Conservation (phyloP, 495 filamentous ascomycete species). For the Penicillium malachiteum region DNA sequence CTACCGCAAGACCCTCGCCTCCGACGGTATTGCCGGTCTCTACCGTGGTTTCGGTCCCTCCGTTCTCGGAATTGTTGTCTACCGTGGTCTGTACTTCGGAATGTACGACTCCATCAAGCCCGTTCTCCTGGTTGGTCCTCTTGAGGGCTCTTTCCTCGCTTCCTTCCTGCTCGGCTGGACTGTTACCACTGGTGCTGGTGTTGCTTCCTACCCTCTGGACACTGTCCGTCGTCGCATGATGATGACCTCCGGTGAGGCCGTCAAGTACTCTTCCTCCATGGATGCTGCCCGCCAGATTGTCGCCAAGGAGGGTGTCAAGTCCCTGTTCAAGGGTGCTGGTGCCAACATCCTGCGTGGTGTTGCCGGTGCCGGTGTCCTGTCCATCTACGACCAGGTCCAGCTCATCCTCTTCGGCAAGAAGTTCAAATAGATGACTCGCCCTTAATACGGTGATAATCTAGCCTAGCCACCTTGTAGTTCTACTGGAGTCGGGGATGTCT, state of each 20-base stretch:
- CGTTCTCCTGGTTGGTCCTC: conserved; percentile 84
- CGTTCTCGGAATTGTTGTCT: conserved; percentile 96
- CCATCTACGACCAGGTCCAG: conserved; percentile 99
- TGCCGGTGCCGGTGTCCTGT: conserved; percentile 99
- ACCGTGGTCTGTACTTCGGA: conserved; percentile 99
- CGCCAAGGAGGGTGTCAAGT: conserved; percentile 92
- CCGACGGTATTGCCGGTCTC: conserved; percentile 97
- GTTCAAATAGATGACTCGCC: conserved; percentile 74
- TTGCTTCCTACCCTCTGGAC: conserved; percentile 99
- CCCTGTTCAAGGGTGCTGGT: conserved; percentile 99
- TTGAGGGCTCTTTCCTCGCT: conserved; percentile 97
- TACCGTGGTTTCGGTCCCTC: conserved; percentile 99
- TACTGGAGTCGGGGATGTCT: conserved; percentile 39
- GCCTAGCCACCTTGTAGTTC: conserved; percentile 24
- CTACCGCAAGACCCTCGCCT: conserved; percentile 99
- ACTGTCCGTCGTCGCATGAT: conserved; percentile 99
- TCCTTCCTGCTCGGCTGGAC: conserved; percentile 98
- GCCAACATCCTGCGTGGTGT: conserved; percentile 99
- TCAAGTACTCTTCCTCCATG: conserved; percentile 96
- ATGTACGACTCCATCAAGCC: conserved; percentile 99
- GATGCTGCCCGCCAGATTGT: conserved; percentile 95
- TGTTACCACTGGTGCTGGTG: conserved; percentile 99
- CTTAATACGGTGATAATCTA: conserved; percentile 13
- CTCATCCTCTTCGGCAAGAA: conserved; percentile 98
- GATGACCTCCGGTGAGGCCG: conserved; percentile 96